Base-by-base conservation (phyloP, 495 filamentous ascomycete species). In the Neurospora hispaniola region DNA sequence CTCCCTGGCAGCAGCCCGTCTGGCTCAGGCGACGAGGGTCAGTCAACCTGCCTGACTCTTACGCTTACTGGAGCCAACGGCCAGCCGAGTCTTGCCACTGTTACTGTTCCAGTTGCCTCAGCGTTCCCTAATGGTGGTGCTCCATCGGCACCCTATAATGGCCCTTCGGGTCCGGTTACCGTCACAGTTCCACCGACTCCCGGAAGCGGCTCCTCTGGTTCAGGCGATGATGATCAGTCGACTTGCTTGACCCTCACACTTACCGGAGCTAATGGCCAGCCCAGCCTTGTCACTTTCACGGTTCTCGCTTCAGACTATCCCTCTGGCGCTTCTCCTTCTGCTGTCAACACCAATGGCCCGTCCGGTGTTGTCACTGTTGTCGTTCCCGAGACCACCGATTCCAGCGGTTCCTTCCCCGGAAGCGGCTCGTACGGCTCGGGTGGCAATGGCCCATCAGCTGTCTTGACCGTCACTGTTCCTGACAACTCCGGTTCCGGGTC, bases 401-500 rank as follows among this genome's bases (percentile, higher is more conserved):
- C 54, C 54, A 66, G 27, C 27, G 54, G 48, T 59, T 59, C 54
- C 35, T 66, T 23, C 12, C 16, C 42, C 14, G 70, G 39, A n/a
- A 44, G 42, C n/a, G 40, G 70, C 23, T 9, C 70, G 23, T n/a
- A n/a, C 27, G 20, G 70, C 70, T 54, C 70, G 12, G 43, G 20
- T 35, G 41, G 27, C 42, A 71, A 44, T 39, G 71, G 71, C 9
- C 42, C 43, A 23, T 43, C 72, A 42, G 69, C 46, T 62, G 69
- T 71, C 38, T 41, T 73, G 40, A 73, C 72, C 69, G 43, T 73
- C 35, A 73, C 72, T 35, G 20, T 41, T 41, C 62, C 71, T 42
- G 14, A 4, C 38, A 20, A 27, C 39, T 42, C 66, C 4, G 40
- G 31, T 6, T 39, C 66, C 18, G 40, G 31, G 40, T 43, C 71